Evolutionary conservation across 208 protist genomes (phyloP), one percentile per base, ranked within the genome.

Genomic region (Acanthamoeba lugdunensis): DNA sequence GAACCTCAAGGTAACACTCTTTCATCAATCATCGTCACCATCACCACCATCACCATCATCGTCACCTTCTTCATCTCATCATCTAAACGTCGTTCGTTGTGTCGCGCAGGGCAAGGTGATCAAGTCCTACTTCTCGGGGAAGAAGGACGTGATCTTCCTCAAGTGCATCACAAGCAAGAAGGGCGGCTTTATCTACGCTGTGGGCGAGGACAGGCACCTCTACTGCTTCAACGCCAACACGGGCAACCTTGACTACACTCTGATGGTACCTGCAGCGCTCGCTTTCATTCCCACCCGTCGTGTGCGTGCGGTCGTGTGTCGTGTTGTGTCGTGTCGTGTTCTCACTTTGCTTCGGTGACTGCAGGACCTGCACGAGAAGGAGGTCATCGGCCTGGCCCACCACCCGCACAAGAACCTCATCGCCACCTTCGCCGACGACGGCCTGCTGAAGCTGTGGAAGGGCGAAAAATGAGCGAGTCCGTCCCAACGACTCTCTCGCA

Each of bases 331-430:
- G 52, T 56, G 52, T 13, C 52, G 52, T 54, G 2, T 54, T 0
- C 52, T 48, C 41, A 48, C 54, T 13, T 58, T 21, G 54, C 18
- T 58, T 23, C 18, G 16, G 0, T 58, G 2, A 58, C 4, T 82
- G 54, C 90, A 85, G 81, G 48, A 92, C 14, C 54, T 67, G 11
- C 92, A 95, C 82, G 93, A 95, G 21, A 92, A 95, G 81, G 95
- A 96, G 28, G 82, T 94, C 18, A 94, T 96, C 90, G 95, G 95
- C n/a, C 28, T 96, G 30, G 81, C 58, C 13, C 93, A 94, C 81
- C 95, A 96, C 90, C 95, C 94, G 25, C 93, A 95, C 91, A 71
- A 92, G 37, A 96, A 96, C 94, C 56, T 96, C 67, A 41, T 96
- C 54, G 95, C 94, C 58, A 95, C 94, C 37, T 96, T 81, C 52